A percentile compares a stretch with the other conserved stretches of the same genome.
Conservation (phyloP, 164 flowering plant species). For the Euptelea pleiosperma region DNA sequence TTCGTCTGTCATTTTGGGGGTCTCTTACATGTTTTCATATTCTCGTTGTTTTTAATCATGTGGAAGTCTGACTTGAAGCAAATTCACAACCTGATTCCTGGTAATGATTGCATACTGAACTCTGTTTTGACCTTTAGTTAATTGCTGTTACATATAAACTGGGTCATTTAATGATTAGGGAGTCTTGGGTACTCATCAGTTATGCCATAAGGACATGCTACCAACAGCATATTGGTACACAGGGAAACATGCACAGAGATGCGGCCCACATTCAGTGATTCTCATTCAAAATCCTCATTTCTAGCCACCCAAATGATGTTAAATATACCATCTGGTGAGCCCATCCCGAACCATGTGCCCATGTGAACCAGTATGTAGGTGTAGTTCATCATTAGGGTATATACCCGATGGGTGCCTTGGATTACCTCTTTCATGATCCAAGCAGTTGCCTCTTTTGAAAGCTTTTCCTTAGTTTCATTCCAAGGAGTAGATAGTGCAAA, state of each 20-base stretch:
- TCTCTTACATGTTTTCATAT: slow-evolving; percentile 20
- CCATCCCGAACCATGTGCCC: not conserved
- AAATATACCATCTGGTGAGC: not conserved
- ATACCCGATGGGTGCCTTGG: no score
- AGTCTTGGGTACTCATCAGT: not conserved
- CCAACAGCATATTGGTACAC: not conserved
- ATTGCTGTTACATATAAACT: not conserved
- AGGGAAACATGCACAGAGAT: not conserved
- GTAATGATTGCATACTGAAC: slow-evolving; percentile 39
- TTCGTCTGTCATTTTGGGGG: not conserved
- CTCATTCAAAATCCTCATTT: no score
- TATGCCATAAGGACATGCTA: not conserved
- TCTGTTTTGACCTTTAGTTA: slow-evolving; percentile 1
- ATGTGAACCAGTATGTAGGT: not conserved
- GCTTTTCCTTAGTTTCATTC: not conserved
- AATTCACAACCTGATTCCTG: slow-evolving; percentile 73
- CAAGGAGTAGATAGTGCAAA: not conserved
- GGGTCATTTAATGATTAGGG: not conserved
- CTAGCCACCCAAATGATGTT: no score
- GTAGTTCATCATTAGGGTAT: not conserved
- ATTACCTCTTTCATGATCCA: no score
- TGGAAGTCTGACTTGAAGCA: slow-evolving; percentile 81
- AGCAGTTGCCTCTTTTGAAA: not conserved
- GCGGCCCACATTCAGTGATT: not conserved
- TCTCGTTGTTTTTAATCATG: slow-evolving; percentile 21